Percentiles rank a stretch among this genome's conserved stretches.
These are phyloP conservation scores for Ulmus americana DNA, from an alignment of 331 rosid species.

Conservation along the genomic window DNA sequence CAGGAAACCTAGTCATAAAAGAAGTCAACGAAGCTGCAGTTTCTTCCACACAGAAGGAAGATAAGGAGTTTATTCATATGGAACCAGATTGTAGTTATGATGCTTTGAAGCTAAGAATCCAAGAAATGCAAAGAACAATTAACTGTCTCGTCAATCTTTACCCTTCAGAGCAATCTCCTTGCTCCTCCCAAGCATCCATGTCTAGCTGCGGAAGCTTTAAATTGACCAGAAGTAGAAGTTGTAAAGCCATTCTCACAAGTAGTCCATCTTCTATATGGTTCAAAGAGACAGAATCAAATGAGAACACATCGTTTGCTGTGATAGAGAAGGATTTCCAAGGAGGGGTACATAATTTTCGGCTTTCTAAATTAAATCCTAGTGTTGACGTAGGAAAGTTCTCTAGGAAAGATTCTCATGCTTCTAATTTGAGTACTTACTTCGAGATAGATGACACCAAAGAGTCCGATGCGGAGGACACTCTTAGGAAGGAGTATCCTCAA, in stretches of 20 bases:
- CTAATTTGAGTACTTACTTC: conserved; percentile 1
- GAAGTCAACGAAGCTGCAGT: conserved; percentile 9
- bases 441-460: neutral
- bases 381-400: conserved; percentile 3
- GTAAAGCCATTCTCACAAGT: conserved; percentile 34
- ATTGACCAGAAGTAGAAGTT: conserved; percentile 47
- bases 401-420: conserved; percentile 12
- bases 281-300: conserved; percentile 27
- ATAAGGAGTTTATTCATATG: conserved; percentile 21
- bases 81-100: conserved; percentile 26
- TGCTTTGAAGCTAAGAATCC: conserved; percentile 33
- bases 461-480: neutral
- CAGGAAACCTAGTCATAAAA: conserved; percentile 24
- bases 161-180: conserved; percentile 30
- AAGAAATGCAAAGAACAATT: conserved; percentile 40
- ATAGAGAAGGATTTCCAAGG: conserved; percentile 20
- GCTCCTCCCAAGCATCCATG: conserved; percentile 19
- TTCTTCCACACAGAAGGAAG: conserved; percentile 28
- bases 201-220: conserved; percentile 22
- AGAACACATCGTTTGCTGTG: conserved; percentile 10
- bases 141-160: conserved; percentile 29
- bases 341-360: neutral
- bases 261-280: conserved; percentile 25
- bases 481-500: conserved; percentile 9
- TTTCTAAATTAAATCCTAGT: neutral